Percentiles rank a stretch among this genome's conserved stretches.
phyloP scores from a whole-genome alignment of 352 stramenopile species.

The Thraustochytrium striatum region DNA sequence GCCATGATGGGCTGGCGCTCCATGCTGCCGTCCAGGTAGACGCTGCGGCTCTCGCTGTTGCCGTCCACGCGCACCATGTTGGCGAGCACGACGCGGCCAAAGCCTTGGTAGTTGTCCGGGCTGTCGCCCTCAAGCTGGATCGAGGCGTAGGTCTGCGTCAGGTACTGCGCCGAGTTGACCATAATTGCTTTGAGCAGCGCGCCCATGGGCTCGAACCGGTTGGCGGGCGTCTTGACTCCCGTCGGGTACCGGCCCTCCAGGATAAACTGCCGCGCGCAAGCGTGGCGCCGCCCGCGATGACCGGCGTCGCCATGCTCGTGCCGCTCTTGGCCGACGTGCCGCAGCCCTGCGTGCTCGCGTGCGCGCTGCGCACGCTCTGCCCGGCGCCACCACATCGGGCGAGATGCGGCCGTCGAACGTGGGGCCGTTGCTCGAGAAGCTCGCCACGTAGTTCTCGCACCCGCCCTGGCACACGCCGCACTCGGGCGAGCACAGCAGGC shows the following conservation, averaged over 20 bases:
- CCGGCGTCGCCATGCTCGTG: conserved; percentile 72
- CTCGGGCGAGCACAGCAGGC: no score
- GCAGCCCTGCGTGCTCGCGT: neutral
- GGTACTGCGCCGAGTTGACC: conserved; percentile 66
- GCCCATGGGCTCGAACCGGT: conserved; percentile 62
- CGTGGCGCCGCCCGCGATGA: conserved; percentile 69
- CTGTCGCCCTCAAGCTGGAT: neutral
- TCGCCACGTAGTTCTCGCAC: conserved; percentile 63
- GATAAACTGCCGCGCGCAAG: conserved; percentile 78
- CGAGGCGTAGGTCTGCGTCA: conserved; percentile 52
- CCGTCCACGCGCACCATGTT: neutral
- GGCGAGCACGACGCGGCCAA: neutral
- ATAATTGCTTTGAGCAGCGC: conserved; percentile 74
- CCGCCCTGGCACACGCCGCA: no score
- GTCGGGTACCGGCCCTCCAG: conserved; percentile 72
- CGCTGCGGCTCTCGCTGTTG: neutral
- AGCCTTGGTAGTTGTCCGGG: neutral
- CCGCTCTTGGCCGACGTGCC: conserved; percentile 50
- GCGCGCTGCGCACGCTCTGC: no score
- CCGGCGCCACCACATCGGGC: conserved; percentile 71
- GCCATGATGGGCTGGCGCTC: neutral
- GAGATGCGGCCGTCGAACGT: conserved; percentile 69
- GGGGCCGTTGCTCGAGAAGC: conserved; percentile 67
- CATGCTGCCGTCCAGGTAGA: neutral
- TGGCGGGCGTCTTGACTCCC: conserved; percentile 63